These are phyloP conservation scores for Athelia sp. DNA, from an alignment of 1,284 basidiomycete genomes.

Conservation along the genomic window DNA sequence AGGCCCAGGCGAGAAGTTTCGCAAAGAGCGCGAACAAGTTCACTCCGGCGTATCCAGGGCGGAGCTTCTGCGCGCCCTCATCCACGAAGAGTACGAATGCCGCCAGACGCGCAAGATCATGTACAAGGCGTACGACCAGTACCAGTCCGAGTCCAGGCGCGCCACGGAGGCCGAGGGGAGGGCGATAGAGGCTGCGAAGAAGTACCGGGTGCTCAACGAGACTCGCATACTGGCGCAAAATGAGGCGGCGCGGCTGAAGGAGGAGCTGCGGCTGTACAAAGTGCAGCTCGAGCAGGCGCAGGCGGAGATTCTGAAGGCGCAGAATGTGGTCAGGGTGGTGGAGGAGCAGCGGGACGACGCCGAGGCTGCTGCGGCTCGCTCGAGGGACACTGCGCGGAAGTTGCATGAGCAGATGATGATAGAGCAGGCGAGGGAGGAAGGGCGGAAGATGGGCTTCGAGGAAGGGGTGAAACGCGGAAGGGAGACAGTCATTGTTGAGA, in stretches of 20 bases:
- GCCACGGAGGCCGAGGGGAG: no score
- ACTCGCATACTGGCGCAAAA: constrained; percentile 33
- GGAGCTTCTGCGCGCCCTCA: constrained; percentile 45
- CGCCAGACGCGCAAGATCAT: constrained; percentile 48
- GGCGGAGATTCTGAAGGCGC: constrained; percentile 46
- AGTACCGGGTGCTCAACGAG: no score
- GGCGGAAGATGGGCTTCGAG: constrained; percentile 23
- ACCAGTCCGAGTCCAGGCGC: constrained; percentile 48
- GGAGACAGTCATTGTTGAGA: constrained; percentile 19
- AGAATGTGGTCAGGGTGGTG: constrained; percentile 35
- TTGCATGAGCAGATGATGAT: constrained; percentile 27
- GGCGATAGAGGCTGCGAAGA: no score
- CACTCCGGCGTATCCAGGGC: constrained; percentile 25
- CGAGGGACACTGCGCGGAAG: constrained; percentile 26
- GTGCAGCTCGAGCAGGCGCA: constrained; percentile 31
- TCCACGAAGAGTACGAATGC: constrained; percentile 52
- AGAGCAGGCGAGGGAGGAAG: constrained; percentile 26
- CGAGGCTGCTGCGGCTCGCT: constrained; percentile 27
- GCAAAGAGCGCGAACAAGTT: constrained; percentile 26
- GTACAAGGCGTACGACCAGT: constrained; percentile 43
- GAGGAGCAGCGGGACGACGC: constrained; percentile 29
- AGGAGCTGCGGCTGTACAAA: constrained; percentile 38
- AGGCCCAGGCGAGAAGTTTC: constrained; percentile 23
- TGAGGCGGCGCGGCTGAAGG: constrained; percentile 42
- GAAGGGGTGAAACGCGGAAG: constrained; percentile 19